phyloP scores from a whole-genome alignment of 495 filamentous ascomycete genomes.

The Chlorociboria aeruginascens region DNA sequence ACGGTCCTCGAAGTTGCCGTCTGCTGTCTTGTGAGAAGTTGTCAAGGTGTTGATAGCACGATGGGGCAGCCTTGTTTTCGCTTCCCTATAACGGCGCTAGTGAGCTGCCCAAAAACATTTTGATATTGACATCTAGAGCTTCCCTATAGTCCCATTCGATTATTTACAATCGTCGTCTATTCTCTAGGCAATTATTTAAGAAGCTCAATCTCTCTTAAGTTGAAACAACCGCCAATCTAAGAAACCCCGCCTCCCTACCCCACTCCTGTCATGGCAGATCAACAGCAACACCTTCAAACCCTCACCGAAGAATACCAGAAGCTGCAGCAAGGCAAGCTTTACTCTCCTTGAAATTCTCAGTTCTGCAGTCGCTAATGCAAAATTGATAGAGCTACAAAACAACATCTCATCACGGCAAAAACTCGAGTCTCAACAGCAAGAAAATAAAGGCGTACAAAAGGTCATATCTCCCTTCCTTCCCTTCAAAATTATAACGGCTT shows the following conservation, averaged over 20 bases:
- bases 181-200: too few relatives aligned
- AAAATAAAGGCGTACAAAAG: conserved; percentile 81
- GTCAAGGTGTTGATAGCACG: too few relatives aligned
- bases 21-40: too few relatives aligned
- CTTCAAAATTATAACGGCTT: conserved; percentile 1
- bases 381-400: conserved; percentile 58
- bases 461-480: conserved; percentile 24
- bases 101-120: too few relatives aligned
- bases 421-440: conserved; percentile 86
- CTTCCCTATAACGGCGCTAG: too few relatives aligned
- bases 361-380: background rate
- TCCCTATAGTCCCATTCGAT: too few relatives aligned
- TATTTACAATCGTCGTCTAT: too few relatives aligned
- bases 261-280: conserved; percentile 27
- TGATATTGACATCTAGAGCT: too few relatives aligned
- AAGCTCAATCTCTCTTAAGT: too few relatives aligned
- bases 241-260: background rate
- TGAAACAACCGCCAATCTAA: too few relatives aligned
- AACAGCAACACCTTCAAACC: conserved; percentile 52
- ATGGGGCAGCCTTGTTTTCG: too few relatives aligned
- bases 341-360: background rate
- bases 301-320: conserved; percentile 81
- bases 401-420: conserved; percentile 74
- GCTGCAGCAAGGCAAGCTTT: conserved; percentile 57
- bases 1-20: too few relatives aligned